These are phyloP conservation scores for Leccinum pachyderme DNA, from an alignment of 1,284 basidiomycete genomes.

Conservation along the genomic window DNA sequence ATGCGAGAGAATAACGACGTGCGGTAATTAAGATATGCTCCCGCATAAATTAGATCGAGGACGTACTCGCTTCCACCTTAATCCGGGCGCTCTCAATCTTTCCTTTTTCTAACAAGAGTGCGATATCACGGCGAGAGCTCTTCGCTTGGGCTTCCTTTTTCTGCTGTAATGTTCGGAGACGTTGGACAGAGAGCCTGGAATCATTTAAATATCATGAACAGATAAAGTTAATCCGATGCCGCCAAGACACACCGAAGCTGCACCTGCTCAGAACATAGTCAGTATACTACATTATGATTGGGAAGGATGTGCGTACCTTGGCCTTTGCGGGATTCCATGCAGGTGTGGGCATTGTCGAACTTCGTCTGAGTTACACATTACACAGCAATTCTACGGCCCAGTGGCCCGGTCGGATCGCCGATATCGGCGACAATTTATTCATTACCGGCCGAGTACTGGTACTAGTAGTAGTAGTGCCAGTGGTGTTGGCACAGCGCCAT, in stretches of 20 bases:
- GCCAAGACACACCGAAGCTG: slow-evolving; percentile 55
- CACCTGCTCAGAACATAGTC: slow-evolving; percentile 43
- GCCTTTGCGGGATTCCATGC: slow-evolving; percentile 70
- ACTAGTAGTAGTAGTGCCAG: neutral
- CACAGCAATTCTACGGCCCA: slow-evolving; percentile 8
- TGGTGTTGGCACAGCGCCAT: neutral
- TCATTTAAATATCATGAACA: slow-evolving; percentile 1
- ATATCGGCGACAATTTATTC: slow-evolving; percentile 1
- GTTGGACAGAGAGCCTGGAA: slow-evolving; percentile 84
- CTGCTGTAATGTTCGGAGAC: slow-evolving; percentile 85
- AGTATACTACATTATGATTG: neutral
- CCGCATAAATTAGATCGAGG: slow-evolving; percentile 4
- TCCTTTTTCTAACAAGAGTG: slow-evolving; percentile 72
- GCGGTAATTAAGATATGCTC: slow-evolving; percentile 5
- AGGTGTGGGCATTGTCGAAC: slow-evolving; percentile 47
- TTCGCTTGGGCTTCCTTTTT: slow-evolving; percentile 95
- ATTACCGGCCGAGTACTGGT: neutral
- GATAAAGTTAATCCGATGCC: neutral
- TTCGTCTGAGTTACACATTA: slow-evolving; percentile 2
- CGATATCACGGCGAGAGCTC: slow-evolving; percentile 74
- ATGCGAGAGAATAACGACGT: slow-evolving; percentile 8
- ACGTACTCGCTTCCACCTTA: slow-evolving; percentile 77
- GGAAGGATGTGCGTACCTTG: slow-evolving; percentile 44
- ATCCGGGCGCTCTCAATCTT: slow-evolving; percentile 83
- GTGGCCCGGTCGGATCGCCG: slow-evolving; percentile 8